These are phyloP conservation scores for Solanum megistacrolobum DNA, from an alignment of 257 asterid species.

Conservation along the genomic window DNA sequence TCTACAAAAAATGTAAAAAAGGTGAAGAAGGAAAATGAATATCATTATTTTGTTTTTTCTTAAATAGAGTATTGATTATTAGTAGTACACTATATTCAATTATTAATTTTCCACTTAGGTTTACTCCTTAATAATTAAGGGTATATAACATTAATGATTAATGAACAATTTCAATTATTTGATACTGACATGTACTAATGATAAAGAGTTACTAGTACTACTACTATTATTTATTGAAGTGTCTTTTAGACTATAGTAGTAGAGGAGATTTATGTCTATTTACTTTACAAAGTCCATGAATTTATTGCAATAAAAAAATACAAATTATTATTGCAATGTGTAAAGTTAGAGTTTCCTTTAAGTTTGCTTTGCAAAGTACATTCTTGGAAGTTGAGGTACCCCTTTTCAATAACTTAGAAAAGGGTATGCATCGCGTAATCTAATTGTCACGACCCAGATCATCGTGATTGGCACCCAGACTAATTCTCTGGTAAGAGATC, in stretches of 20 bases:
- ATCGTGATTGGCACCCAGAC: too few species aligned
- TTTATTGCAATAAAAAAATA: background rate
- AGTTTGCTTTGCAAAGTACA: background rate
- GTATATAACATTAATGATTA: background rate
- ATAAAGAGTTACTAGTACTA: background rate
- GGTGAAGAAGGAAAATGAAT: background rate
- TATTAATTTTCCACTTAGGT: background rate
- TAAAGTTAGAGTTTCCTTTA: background rate
- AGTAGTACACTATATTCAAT: background rate
- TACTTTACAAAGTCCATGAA: background rate
- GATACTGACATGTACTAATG: background rate
- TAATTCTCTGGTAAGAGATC: too few species aligned
- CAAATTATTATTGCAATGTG: background rate
- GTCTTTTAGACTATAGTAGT: background rate
- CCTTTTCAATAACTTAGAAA: background rate
- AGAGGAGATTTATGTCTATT: background rate
- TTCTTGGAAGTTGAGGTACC: conserved; percentile 14
- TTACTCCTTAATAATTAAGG: background rate
- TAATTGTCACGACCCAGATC: background rate
- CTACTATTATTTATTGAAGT: background rate
- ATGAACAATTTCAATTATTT: background rate
- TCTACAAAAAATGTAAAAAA: background rate
- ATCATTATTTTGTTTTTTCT: background rate
- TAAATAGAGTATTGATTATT: background rate
- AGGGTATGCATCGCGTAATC: background rate